Evolutionary conservation across 2,329 filamentous ascomycete species (phyloP), one percentile per base, ranked within the genome.

Genomic region (Neocatenulostroma microsporum): DNA sequence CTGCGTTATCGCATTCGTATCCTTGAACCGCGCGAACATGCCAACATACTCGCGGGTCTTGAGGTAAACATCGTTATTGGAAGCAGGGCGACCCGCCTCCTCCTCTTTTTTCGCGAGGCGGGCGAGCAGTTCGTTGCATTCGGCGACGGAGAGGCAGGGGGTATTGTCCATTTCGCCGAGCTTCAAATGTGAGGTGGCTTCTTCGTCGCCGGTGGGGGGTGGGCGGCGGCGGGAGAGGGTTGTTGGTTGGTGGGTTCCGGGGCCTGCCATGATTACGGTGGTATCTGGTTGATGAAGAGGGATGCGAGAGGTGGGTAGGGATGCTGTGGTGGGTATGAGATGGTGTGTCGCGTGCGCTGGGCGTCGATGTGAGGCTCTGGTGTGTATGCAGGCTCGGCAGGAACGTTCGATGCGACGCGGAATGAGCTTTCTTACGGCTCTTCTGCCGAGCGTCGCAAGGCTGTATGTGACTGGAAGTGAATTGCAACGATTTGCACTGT

Each of bases 131-230:
- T 34, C 36, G 35, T 41, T 47, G 36, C 45, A 40, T 66, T 96
- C 91, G 21, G 86, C 94, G 36, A 95, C 76, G 30, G 88, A 94
- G 44, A 98, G 72, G 5, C 88, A 89, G 58, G 91, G 86, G 48
- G 93, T 87, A 56, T 89, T 73, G 53, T 93, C 79, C 65, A 96
- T 95, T 60, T 95, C 89, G 65, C 91, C 91, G 9, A 98, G 82
- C 61, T 82, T 84, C 46, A 96, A 78, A 37, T 78, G 78, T 6
- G 76, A 70, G 33, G 82, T 79, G 17, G 89, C 88, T 67, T 95
- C 87, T 63, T 96, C 89, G 60, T 94, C 88, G 58, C 83, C 82
- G 39, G 78, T 73, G 31, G 75, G 74, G 29, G 72, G 68, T 46
- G 79, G 81, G 64, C 82, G 85, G 44, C 73, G 70, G 42, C 82